These are phyloP conservation scores for Wickerhamiella allomyrinae DNA, from an alignment of 805 yeast species.

Conservation along the genomic window DNA sequence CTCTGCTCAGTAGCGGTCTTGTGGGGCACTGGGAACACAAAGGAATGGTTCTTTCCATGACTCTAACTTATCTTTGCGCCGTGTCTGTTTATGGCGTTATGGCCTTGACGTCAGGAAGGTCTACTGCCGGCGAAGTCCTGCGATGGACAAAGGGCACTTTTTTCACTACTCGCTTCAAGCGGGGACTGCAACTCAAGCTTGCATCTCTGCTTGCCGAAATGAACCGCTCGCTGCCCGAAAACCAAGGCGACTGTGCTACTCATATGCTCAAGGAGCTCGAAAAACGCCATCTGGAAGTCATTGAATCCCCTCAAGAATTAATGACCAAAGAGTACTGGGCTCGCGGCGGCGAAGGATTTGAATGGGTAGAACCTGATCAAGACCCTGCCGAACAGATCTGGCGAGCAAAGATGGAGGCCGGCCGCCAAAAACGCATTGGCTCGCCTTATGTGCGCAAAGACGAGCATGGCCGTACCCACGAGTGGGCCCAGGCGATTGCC, in stretches of 20 bases:
- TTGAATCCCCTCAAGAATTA: conserved; percentile 47
- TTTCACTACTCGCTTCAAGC: conserved; percentile 47
- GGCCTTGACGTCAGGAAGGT: conserved; percentile 35
- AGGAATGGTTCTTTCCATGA: conserved; percentile 32
- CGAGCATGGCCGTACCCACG: conserved; percentile 12
- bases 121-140: conserved; percentile 40
- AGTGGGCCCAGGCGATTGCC: conserved; percentile 21
- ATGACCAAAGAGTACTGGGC: conserved; percentile 76
- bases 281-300: conserved; percentile 25
- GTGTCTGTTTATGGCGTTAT: conserved; percentile 34
- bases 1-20: conserved; percentile 30
- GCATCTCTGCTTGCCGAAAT: conserved; percentile 50
- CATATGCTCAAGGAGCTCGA: conserved; percentile 23
- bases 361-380: conserved; percentile 82
- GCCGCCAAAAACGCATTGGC: conserved; percentile 12
- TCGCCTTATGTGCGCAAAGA: conserved; percentile 17
- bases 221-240: conserved; percentile 35
- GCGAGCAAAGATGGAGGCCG: conserved; percentile 21
- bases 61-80: conserved; percentile 35
- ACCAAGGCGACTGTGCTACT: conserved; percentile 28
- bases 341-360: conserved; percentile 71
- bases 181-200: conserved; percentile 57
- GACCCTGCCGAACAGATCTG: conserved; percentile 57
- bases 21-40: conserved; percentile 26
- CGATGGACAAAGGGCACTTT: conserved; percentile 54